Evolutionary conservation across 2,329 filamentous ascomycete species (phyloP), one percentile per base, ranked within the genome.

Genomic region (Fusarium guadeloupense): DNA sequence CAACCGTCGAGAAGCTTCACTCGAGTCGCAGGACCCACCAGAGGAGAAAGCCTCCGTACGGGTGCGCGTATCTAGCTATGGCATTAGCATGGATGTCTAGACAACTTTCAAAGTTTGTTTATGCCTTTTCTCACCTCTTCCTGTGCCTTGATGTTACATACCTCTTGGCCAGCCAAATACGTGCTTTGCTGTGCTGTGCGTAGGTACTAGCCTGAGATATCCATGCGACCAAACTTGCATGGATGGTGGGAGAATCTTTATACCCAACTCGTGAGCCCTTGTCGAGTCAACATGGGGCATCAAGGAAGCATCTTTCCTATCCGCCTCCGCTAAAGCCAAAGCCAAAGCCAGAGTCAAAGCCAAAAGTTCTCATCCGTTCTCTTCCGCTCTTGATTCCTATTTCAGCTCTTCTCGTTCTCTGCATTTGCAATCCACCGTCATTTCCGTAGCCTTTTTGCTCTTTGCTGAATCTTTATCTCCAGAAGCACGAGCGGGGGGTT

Each of bases 201-300:
- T n/a, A n/a, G n/a, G n/a, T n/a, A n/a, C n/a, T n/a, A n/a, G n/a
- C n/a, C 56, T 55, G 40, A 40, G 47, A 57, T 62, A 61, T 62
- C 61, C 61, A 64, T 64, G 61, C 54, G 39, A 39, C 54, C 39
- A 42, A 8, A 49, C 41, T 65, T 64, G 35, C 61, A 64, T 64
- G 61, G 61, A 64, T 64, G 55, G 28, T 48, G 39, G 42, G 48
- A 35, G 55, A 46, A 46, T 61, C 23, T 46, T 35, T 35, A 20
- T 35, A 35, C 34, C 34, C 28, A 31, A 31, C 28, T 35, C 13
- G 34, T 33, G 49, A 33, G 60, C 60, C 60, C 61, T 62, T 51
- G 60, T 62, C 56, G 41, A n/a, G n/a, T 62, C 62, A 49, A 58
- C 42, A 60, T 54, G 59, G 59, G 49, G 55, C 56, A 23, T 63